These are phyloP conservation scores for Acacia crassicarpa DNA, from an alignment of 306 rosid genomes.

Conservation along the genomic window DNA sequence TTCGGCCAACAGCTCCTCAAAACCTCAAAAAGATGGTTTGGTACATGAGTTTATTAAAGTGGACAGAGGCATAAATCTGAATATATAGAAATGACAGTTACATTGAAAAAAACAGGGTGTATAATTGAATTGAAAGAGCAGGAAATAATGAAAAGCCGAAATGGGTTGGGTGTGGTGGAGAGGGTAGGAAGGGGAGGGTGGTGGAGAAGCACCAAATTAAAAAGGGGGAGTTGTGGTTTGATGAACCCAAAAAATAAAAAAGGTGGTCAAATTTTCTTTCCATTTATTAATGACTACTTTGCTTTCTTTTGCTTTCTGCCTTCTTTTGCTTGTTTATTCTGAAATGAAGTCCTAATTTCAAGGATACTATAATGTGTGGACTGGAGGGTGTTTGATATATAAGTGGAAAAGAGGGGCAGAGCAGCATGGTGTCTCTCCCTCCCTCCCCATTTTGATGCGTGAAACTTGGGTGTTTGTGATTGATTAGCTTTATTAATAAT, in stretches of 20 bases:
- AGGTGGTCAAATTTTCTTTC: not conserved
- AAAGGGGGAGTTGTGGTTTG: not conserved
- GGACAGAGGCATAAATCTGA: not conserved
- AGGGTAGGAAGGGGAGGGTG: no score
- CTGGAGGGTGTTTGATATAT: not conserved
- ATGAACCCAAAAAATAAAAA: no score
- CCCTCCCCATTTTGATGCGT: not conserved
- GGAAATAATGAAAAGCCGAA: not conserved
- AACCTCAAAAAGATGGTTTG: not conserved
- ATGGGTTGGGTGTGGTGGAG: not conserved
- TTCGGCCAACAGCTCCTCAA: not conserved
- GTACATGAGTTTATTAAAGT: not conserved
- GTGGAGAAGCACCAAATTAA: not conserved
- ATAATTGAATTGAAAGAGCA: no score
- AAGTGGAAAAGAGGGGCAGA: not conserved
- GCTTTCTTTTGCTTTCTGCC: not conserved
- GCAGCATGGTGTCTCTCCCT: not conserved
- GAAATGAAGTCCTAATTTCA: not conserved
- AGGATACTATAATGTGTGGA: not conserved
- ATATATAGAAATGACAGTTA: not conserved
- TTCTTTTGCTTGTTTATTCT: not conserved
- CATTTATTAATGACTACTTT: not conserved
- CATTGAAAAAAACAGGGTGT: no score
- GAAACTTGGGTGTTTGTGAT: not conserved
- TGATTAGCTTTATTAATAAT: no score